Conservation (phyloP, 176 grass and related monocot species). For the Chrysopogon serrulatus region DNA sequence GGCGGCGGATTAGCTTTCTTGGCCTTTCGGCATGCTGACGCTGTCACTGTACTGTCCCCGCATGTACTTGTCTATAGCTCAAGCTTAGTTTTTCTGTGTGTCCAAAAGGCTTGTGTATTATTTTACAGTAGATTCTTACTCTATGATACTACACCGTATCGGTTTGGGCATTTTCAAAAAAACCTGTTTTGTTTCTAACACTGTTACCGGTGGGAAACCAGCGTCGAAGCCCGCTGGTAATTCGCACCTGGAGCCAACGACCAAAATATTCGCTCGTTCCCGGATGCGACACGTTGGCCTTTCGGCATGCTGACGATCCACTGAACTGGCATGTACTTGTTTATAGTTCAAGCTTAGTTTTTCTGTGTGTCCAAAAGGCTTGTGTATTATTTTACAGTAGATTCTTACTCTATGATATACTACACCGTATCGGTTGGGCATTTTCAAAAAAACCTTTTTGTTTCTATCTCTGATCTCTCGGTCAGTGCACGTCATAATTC, state of each 20-base stretch:
- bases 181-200: constrained; percentile 2
- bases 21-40: constrained; percentile 9
- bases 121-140: no score
- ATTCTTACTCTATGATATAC: no score
- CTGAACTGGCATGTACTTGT: background rate
- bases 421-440: background rate
- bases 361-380: background rate
- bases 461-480: background rate
- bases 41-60: background rate
- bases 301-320: constrained; percentile 16
- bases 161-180: background rate
- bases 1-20: background rate
- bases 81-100: background rate
- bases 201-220: no score
- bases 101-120: background rate
- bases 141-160: no score
- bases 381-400: background rate
- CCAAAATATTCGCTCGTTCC: no score
- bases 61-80: background rate
- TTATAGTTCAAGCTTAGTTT: background rate
- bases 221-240: no score
- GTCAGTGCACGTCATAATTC: background rate
- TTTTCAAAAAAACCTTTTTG: background rate
- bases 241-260: no score
- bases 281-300: no score